Base-by-base conservation (phyloP, 257 asterid genomes). In the Plantago ovata region DNA sequence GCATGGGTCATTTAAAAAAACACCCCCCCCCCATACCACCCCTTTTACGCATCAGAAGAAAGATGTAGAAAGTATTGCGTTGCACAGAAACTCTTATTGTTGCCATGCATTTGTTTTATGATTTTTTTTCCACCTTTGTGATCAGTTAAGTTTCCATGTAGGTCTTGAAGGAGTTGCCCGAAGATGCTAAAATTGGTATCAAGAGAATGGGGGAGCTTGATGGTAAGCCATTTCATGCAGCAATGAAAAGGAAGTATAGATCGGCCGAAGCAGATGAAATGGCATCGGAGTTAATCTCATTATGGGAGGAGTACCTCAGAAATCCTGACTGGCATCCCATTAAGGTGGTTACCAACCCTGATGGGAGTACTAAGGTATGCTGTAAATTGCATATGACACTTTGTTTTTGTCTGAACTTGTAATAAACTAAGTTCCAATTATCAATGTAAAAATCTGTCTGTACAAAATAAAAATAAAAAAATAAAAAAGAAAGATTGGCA, bases 241-340 rank as follows among this genome's bases (percentile, higher is more conserved):
- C 82, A 56, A 82, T 90, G 87, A 84, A 72, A 60, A 66, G 69
- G 71, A 88, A 70, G 65, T 83, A 92, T 56, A 68, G 47, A 32
- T 93, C 84, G 46, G 67, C 64, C 13, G 95, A 84, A 68, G 95
- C 93, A 28, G 85, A 84, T 61, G 95, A 88, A 64, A 84, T 64
- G 74, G 95, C 96, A 16, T 73, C 84, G 11, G 95, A 92, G 40
- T 53, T 92, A 75, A 81, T 90, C 83, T 82, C 93, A 1, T 63
- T 88, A 61, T 92, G 95, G 96, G 88, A 88, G 73, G 98, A 92
- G 72, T 81, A 88, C 81, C 98, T 92, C 41, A 76, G 90, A 68
- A 90, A 92, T 74, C 91, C 95, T 14, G 93, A 68, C 61, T 92
- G 98, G 98, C 96, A 92, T 75, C 98, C 96, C 59, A 56, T 81